Conservation (phyloP, 2,329 filamentous ascomycete genomes). For the Venturia aucupariae region DNA sequence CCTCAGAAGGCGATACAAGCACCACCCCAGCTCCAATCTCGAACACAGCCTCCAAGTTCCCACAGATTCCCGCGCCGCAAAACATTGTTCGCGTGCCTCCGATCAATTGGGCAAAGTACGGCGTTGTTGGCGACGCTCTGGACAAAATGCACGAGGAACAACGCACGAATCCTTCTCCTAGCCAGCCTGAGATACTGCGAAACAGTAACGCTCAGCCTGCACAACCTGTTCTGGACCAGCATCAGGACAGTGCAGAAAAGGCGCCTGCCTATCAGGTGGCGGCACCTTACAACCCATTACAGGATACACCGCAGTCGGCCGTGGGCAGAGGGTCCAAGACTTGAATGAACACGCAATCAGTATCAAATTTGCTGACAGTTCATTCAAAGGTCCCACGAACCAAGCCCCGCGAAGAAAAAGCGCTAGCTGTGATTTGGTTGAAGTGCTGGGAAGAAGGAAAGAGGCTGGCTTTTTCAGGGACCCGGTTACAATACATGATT, state of each 20-base stretch:
- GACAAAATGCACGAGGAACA: conserved; percentile 82
- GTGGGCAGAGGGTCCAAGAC: background rate
- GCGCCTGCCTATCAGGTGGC: conserved; percentile 1
- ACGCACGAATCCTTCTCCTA: conserved; percentile 47
- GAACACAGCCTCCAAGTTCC: conserved; percentile 38
- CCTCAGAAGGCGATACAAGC: background rate
- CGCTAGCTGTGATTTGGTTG: background rate
- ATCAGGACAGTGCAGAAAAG: background rate
- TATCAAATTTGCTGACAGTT: background rate
- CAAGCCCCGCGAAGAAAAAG: background rate
- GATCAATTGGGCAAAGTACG: conserved; percentile 92
- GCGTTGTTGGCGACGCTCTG: conserved; percentile 73
- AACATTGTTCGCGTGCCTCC: conserved; percentile 77
- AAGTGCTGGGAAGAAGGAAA: background rate
- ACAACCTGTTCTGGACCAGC: background rate
- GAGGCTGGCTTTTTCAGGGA: background rate
- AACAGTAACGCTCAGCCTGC: conserved; percentile 1
- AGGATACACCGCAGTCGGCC: background rate
- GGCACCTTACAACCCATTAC: conserved; percentile 9
- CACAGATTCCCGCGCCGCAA: conserved; percentile 64
- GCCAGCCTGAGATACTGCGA: conserved; percentile 21
- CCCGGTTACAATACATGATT: background rate
- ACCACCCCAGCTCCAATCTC: background rate
- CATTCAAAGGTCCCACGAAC: too few species aligned
- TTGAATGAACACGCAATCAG: background rate